Percentiles rank a stretch among this genome's conserved stretches.
Conservation (phyloP, 2,329 filamentous ascomycete genomes). For the Calonectria pseudoreteaudii region DNA sequence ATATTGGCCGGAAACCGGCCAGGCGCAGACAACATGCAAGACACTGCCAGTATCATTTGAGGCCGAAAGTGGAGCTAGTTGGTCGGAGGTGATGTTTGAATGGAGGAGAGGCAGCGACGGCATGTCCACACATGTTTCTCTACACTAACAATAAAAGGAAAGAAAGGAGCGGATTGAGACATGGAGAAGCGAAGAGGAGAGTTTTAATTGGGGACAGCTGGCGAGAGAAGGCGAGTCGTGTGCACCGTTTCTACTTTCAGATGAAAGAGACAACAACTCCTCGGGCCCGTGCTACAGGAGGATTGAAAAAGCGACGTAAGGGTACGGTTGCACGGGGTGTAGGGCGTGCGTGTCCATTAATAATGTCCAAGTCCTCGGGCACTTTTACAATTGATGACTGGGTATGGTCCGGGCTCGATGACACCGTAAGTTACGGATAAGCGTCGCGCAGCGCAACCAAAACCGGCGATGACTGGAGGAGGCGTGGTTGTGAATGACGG, state of each 20-base stretch:
- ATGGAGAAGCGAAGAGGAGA: not conserved
- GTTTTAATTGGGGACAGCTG: not conserved
- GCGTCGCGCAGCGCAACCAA: not conserved
- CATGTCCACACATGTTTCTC: constrained; percentile 2
- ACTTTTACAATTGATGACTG: not conserved
- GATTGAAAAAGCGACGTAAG: not conserved
- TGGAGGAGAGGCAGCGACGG: not conserved
- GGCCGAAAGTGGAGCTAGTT: not conserved
- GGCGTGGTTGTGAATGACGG: not conserved
- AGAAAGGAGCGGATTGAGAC: not conserved
- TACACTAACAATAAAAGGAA: not conserved
- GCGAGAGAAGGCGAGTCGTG: not conserved
- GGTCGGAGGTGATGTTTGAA: constrained; percentile 3
- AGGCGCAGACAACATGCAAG: constrained; percentile 64
- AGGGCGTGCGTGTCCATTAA: not conserved
- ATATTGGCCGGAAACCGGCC: constrained; percentile 69
- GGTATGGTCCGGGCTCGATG: not conserved
- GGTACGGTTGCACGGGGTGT: not conserved
- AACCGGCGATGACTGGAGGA: not conserved
- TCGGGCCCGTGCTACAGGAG: not conserved
- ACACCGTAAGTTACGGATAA: not conserved
- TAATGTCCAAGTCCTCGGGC: too few species aligned
- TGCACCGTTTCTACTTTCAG: not conserved
- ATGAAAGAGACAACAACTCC: not conserved
- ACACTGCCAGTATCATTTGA: constrained; percentile 21